Evolutionary conservation across 83 land plant species (phyloP).

Genomic region (Diphasiastrum complanatum): DNA sequence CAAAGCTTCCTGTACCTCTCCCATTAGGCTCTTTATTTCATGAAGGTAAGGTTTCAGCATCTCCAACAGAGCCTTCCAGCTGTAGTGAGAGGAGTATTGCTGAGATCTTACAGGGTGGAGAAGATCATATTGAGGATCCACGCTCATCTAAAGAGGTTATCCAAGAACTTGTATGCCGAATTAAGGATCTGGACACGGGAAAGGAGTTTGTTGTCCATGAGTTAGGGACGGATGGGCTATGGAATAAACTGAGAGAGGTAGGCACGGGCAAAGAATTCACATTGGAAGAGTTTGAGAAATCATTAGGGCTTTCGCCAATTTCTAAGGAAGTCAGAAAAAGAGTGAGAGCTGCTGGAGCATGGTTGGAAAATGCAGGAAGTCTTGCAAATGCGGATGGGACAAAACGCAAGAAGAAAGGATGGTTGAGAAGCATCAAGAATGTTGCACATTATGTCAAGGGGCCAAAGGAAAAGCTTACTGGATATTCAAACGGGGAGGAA

Average conservation of each 20-base stretch:
- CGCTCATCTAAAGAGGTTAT: background rate
- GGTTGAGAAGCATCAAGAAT: background rate
- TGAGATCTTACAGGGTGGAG: background rate
- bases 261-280: constrained; percentile 67
- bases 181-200: constrained; percentile 86
- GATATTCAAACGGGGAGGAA: no score
- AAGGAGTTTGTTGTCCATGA: constrained; percentile 75
- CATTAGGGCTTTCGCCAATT: constrained; percentile 63
- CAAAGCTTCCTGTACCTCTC: no score
- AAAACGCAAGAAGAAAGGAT: constrained; percentile 51
- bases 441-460: no score
- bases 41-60: background rate
- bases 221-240: constrained; percentile 45
- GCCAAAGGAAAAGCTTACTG: no score
- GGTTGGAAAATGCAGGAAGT: constrained; percentile 14
- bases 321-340: constrained; percentile 67
- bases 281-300: constrained; percentile 74
- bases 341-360: constrained; percentile 31
- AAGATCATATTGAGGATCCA: background rate
- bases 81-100: background rate
- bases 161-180: constrained; percentile 32
- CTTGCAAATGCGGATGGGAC: constrained; percentile 18
- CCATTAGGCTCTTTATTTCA: no score
- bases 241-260: constrained; percentile 56
- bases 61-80: background rate